Base-by-base conservation (phyloP, 2,329 filamentous ascomycete species). In the Aspergillus jensenii region DNA sequence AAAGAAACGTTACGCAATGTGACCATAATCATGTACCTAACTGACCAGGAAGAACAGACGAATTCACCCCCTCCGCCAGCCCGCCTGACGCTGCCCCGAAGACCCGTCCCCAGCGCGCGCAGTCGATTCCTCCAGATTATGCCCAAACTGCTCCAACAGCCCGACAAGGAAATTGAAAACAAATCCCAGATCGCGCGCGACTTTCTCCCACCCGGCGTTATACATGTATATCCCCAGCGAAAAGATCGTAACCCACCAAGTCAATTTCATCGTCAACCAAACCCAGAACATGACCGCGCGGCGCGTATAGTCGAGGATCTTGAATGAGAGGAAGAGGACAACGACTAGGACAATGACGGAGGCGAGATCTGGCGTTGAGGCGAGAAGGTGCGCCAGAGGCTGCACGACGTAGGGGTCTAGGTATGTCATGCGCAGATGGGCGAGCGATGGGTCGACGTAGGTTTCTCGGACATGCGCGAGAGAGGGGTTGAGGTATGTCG, bases 241-340 rank as follows among this genome's bases (percentile, higher is more conserved):
- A 4, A 81, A 76, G 2, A 93, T 64, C 2, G 78, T 71, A 1
- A 82, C 82, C 85, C 87, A 95, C 62, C 91, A 85, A 2, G 84
- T 72, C 43, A 91, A 64, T 23, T 83, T 77, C 62, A 90, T 72
- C 11, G 81, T 80, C 55, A 96, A 70, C n/a, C 83, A 79, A 52
- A 91, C 84, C 86, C 91, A 91, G 78, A 87, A 96, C 69, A 91
- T 78, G 58, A 96, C 80, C 19, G 91, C 77, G 59, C 90, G 84
- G 60, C 87, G 86, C 17, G 91, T 78, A 78, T 89, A 88, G 71
- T 87, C 83, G 62, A 88, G 76, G 43, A 95, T 79, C 63, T 85
- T 84, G 59, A 88, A 75, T 12, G 81, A 82, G 56, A 93, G 71
- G 69, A 91, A 79, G 52, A 93, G 74, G 55, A 87, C 76, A 31